Percentiles rank a stretch among this genome's conserved stretches.
These are phyloP conservation scores for Xylaria intraflava DNA, from an alignment of 495 filamentous ascomycete genomes.

Conservation along the genomic window DNA sequence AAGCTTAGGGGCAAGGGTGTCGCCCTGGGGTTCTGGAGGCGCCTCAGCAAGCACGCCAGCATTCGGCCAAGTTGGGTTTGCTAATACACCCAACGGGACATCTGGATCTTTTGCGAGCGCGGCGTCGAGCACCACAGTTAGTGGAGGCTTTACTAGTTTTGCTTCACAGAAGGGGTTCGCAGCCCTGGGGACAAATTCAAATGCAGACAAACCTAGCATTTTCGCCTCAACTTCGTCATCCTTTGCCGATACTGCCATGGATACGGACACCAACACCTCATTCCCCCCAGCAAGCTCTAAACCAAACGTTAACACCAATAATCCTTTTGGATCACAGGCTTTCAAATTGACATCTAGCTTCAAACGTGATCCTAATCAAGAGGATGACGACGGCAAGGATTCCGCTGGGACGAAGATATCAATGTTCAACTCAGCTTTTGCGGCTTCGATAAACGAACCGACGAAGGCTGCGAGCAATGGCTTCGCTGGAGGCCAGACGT, in stretches of 20 bases:
- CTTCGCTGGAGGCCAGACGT: conserved; percentile 17
- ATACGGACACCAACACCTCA: conserved; percentile 29
- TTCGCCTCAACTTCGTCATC: conserved; percentile 45
- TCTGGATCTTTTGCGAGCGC: conserved; percentile 26
- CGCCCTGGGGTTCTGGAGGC: conserved; percentile 37
- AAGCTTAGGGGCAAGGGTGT: conserved; percentile 29
- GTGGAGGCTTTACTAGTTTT: conserved; percentile 52
- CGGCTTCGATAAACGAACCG: conserved; percentile 41
- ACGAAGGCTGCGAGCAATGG: conserved; percentile 27
- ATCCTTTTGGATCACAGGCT: conserved; percentile 49
- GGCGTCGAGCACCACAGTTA: conserved; percentile 14
- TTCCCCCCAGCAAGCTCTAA: conserved; percentile 41
- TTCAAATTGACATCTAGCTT: conserved; percentile 79
- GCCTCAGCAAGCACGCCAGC: conserved; percentile 23
- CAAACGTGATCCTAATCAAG: conserved; percentile 62
- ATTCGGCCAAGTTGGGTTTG: conserved; percentile 37
- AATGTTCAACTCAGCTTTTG: conserved; percentile 54
- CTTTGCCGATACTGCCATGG: conserved; percentile 35
- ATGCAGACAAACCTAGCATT: conserved; percentile 31
- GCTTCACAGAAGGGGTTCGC: conserved; percentile 54
- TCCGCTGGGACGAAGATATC: conserved; percentile 32
- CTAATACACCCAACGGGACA: conserved; percentile 10
- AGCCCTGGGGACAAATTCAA: conserved; percentile 29
- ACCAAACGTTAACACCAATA: conserved; percentile 29
- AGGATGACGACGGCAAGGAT: conserved; percentile 49